Conservation (phyloP, 2,329 filamentous ascomycete species). For the Keithomyces neogunnii region DNA sequence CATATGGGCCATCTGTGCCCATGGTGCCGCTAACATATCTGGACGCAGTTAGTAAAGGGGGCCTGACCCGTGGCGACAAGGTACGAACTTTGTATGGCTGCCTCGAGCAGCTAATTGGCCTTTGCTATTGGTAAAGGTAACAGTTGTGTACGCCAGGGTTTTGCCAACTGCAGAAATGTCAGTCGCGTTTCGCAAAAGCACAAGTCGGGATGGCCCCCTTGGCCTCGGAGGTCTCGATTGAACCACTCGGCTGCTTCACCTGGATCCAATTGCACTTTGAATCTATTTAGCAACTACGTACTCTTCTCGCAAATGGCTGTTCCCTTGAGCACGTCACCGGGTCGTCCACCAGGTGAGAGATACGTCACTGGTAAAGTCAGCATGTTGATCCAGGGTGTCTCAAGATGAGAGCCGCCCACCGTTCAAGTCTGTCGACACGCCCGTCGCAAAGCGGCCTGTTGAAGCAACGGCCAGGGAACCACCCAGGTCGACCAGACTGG, state of each 20-base stretch:
- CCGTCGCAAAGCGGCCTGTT: constrained; percentile 52
- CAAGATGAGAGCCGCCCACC: constrained; percentile 27
- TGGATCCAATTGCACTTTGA: too few relatives aligned
- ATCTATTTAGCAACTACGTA: constrained; percentile 16
- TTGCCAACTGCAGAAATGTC: constrained; percentile 46
- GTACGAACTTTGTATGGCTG: constrained; percentile 55
- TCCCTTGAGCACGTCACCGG: constrained; percentile 47
- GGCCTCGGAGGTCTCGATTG: neutral
- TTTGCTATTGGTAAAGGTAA: constrained; percentile 50
- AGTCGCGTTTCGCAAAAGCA: neutral
- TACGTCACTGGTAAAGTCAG: constrained; percentile 46
- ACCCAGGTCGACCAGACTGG: constrained; percentile 62
- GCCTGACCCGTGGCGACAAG: neutral
- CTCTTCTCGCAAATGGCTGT: constrained; percentile 55
- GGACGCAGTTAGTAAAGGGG: constrained; percentile 3
- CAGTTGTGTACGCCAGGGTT: constrained; percentile 51
- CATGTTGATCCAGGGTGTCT: neutral
- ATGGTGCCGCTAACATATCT: constrained; percentile 36
- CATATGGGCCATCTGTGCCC: constrained; percentile 26
- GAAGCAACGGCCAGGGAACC: constrained; percentile 59
- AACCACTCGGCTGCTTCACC: too few relatives aligned
- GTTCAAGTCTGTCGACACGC: constrained; percentile 57
- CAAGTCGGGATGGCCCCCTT: too few relatives aligned
- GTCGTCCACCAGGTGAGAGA: constrained; percentile 46
- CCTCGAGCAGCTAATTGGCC: constrained; percentile 53